A percentile compares a stretch with the other conserved stretches of the same genome.
Evolutionary conservation across 163 green algal species (phyloP).

Genomic region (Chloromonas sp.): DNA sequence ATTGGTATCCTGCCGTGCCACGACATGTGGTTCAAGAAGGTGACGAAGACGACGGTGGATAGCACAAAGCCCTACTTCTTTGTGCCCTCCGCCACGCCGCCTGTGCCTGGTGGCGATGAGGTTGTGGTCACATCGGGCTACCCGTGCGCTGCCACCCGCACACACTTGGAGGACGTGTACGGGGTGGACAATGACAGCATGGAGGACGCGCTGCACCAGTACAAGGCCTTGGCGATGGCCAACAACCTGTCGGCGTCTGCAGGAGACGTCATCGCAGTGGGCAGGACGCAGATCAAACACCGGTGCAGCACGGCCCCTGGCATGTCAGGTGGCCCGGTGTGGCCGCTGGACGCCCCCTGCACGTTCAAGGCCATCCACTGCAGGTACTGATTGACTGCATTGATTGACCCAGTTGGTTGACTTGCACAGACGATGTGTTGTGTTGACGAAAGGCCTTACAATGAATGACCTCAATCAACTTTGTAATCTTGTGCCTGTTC

Average conservation of each 20-base stretch:
- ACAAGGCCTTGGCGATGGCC: slow-evolving; percentile 4
- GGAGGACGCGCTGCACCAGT: slow-evolving; percentile 2
- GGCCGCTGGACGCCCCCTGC: slow-evolving; percentile 5
- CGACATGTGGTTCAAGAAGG: slow-evolving; percentile 7
- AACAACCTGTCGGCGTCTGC: slow-evolving; percentile 8
- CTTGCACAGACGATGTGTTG: neutral
- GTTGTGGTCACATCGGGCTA: slow-evolving; percentile 6
- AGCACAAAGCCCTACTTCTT: slow-evolving; percentile 7
- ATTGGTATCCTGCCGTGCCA: slow-evolving; percentile 8
- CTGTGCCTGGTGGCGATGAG: slow-evolving; percentile 1
- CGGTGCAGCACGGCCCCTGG: slow-evolving; percentile 7
- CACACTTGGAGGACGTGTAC: slow-evolving; percentile 1
- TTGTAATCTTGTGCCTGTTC: neutral
- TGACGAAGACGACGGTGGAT: neutral
- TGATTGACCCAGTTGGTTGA: neutral
- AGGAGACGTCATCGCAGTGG: slow-evolving; percentile 6
- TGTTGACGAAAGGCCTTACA: neutral
- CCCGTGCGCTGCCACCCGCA: neutral
- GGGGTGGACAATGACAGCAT: slow-evolving; percentile 2
- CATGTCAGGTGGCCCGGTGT: slow-evolving; percentile 6
- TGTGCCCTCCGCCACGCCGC: slow-evolving; percentile 2
- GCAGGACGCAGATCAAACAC: slow-evolving; percentile 7
- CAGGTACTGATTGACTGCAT: neutral
- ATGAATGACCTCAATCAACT: neutral
- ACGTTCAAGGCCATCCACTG: slow-evolving; percentile 14